A percentile compares a stretch with the other conserved stretches of the same genome.
Evolutionary conservation across 2,329 filamentous ascomycete genomes (phyloP).

Genomic region (Penicillium sp.): DNA sequence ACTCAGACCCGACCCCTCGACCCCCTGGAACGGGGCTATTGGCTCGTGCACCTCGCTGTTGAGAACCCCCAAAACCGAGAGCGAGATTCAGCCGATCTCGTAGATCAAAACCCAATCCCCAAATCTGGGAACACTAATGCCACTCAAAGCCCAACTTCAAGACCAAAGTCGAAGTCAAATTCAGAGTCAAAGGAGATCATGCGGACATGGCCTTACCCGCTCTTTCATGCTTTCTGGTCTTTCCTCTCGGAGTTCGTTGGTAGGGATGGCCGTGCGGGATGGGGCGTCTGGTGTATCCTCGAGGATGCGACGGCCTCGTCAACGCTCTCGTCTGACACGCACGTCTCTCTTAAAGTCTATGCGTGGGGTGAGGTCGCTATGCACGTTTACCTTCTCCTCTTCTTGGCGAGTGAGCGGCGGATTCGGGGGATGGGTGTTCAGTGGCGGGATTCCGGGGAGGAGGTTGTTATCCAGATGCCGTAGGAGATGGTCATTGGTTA

Average conservation of each 20-base stretch:
- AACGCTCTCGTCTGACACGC: not conserved
- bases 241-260: conserved; percentile 41
- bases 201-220: conserved; percentile 31
- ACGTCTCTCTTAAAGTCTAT: conserved; percentile 51
- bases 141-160: not conserved
- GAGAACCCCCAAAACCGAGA: conserved; percentile 29
- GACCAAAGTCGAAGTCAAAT: not conserved
- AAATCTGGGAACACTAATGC: conserved; percentile 26
- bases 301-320: conserved; percentile 16
- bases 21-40: conserved; percentile 72
- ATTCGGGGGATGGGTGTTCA: conserved; percentile 58
- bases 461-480: conserved; percentile 55
- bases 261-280: conserved; percentile 43
- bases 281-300: conserved; percentile 47
- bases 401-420: conserved; percentile 66
- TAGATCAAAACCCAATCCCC: conserved; percentile 23
- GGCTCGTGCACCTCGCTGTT: conserved; percentile 66
- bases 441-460: conserved; percentile 67
- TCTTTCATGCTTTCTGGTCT: conserved; percentile 45
- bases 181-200: conserved; percentile 36
- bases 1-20: conserved; percentile 52
- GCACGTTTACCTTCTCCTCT: conserved; percentile 74
- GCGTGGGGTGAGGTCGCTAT: conserved; percentile 74
- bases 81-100: not conserved
- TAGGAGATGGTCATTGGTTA: conserved; percentile 8